Base-by-base conservation (phyloP, 1,284 basidiomycete species). In the Leccinum fallax region DNA sequence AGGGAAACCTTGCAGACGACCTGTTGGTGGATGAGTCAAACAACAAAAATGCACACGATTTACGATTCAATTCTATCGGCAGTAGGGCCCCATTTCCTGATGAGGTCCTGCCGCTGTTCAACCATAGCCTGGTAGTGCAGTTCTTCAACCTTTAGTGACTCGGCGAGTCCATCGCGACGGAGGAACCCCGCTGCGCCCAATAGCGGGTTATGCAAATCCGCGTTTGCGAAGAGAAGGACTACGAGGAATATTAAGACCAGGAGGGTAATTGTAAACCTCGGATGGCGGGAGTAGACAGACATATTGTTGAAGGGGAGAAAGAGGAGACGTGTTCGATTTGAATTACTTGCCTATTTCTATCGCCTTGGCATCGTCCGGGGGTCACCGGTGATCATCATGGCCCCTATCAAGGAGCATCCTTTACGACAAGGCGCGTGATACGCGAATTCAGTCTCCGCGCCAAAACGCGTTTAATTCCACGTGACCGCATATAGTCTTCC, bases 401-500 rank as follows among this genome's bases (percentile, higher is more conserved):
- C 19, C 43, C 19, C 10, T 21, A 5, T 26, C 26, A 26, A 26
- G 26, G 26, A 26, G 26, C 26, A 26, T 26, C 10, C 30, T 32
- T 32, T 67, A 69, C 67, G 67, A 61, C 70, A 71, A 40, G 40
- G 40, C 38, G 40, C 70, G 57, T 64, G 70, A 26, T 54, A 61
- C 58, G 15, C 21, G 24, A 51, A 51, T 73, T 74, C 19, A 63
- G 61, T 74, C 75, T 76, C 72, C 72, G 72, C 71, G 24, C 58
- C 57, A 76, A 76, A 76, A 69, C 74, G 74, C 74, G 75, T 76
- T 76, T 62, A 76, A 63, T 63, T 2, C 32, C 75, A 76, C 72
- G 74, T 74, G 72, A 74, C 66, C 63, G 61, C 68, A 75, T 76
- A 71, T 59, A 48, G 46, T 48, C 46, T 8, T 7, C 46, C 19